Evolutionary conservation across 768 basidiomycete genomes (phyloP).

Genomic region (Galerina marginata): DNA sequence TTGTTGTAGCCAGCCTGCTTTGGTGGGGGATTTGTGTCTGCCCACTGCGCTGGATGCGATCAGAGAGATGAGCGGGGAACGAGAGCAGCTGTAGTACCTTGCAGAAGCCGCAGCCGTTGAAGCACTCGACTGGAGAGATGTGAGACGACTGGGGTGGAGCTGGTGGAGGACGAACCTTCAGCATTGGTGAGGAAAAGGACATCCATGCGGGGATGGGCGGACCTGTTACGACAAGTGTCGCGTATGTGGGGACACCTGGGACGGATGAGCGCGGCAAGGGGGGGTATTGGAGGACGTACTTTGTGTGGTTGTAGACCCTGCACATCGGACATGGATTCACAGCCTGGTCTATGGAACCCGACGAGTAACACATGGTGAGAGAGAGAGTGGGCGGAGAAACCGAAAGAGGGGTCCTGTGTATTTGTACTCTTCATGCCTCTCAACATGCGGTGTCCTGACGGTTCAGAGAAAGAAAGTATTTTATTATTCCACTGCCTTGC

Average conservation of each 20-base stretch:
- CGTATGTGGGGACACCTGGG: conserved; percentile 77
- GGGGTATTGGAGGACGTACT: conserved; percentile 41
- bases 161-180: conserved; percentile 62
- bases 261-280: conserved; percentile 11
- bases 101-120: conserved; percentile 90
- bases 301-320: conserved; percentile 75
- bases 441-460: conserved; percentile 41
- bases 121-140: conserved; percentile 65
- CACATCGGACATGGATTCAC: conserved; percentile 81
- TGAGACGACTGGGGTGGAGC: conserved; percentile 8
- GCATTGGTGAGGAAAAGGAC: conserved; percentile 84
- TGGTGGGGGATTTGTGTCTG: conserved; percentile 55
- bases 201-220: conserved; percentile 76
- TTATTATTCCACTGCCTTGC: background rate
- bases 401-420: conserved; percentile 23
- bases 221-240: conserved; percentile 77
- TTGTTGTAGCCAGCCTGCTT: conserved; percentile 67
- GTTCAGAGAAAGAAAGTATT: conserved; percentile 19
- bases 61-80: conserved; percentile 25
- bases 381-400: conserved; percentile 28
- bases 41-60: conserved; percentile 67
- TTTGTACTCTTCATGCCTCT: conserved; percentile 23
- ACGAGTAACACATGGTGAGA: conserved; percentile 71
- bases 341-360: conserved; percentile 72
- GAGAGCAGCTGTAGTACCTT: conserved; percentile 56